phyloP scores from a whole-genome alignment of 345 rosid genomes.

The Syzygium oleosum region DNA sequence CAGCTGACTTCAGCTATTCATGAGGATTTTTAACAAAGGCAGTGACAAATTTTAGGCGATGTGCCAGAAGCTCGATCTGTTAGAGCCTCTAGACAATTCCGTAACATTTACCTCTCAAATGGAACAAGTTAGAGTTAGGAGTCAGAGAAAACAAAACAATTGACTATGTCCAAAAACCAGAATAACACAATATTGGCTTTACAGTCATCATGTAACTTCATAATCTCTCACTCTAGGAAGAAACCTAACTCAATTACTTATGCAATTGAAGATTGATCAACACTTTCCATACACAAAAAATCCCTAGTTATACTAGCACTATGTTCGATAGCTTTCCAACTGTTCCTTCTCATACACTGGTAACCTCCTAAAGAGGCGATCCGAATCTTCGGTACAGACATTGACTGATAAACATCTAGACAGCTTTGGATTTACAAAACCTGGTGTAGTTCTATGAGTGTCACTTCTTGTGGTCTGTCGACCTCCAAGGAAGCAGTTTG shows the following conservation, averaged over 20 bases:
- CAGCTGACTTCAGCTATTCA: background rate
- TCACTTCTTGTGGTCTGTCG: background rate
- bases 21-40: background rate
- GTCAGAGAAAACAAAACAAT: background rate
- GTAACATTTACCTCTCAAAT: background rate
- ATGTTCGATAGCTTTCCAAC: background rate
- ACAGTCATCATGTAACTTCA: background rate
- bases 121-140: background rate
- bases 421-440: background rate
- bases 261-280: background rate
- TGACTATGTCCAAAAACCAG: background rate
- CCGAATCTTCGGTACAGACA: background rate
- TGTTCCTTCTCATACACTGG: background rate
- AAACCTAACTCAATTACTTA: background rate
- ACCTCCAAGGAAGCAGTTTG: background rate
- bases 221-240: background rate
- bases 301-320: background rate
- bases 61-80: background rate
- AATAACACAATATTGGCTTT: background rate
- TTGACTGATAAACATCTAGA: background rate
- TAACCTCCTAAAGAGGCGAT: background rate
- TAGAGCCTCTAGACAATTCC: background rate
- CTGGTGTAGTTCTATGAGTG: background rate
- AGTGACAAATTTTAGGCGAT: background rate
- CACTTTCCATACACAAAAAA: background rate